phyloP scores from a whole-genome alignment of 352 stramenopile species.

The Phytophthora pisi region DNA sequence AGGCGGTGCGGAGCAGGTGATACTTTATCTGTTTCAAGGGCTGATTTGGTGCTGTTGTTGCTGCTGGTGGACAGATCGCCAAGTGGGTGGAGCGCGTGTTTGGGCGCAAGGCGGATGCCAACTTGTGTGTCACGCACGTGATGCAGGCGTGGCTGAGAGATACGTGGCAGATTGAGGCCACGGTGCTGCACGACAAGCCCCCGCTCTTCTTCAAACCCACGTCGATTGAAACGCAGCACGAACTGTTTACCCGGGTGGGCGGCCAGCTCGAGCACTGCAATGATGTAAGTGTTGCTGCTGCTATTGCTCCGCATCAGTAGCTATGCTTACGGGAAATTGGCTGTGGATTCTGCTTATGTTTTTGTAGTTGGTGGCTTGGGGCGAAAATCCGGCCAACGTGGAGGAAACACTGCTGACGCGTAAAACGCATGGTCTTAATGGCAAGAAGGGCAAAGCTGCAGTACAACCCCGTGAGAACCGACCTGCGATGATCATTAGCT shows the following conservation, averaged over 20 bases:
- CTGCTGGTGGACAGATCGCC: constrained; percentile 55
- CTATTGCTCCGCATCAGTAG: background rate
- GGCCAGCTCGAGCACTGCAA: constrained; percentile 75
- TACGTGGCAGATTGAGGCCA: constrained; percentile 90
- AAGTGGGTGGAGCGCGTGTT: constrained; percentile 89
- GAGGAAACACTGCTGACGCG: constrained; percentile 76
- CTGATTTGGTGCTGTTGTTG: constrained; percentile 10
- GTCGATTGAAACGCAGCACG: constrained; percentile 84
- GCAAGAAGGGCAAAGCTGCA: constrained; percentile 30
- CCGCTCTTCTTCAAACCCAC: constrained; percentile 93
- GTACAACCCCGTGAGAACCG: constrained; percentile 55
- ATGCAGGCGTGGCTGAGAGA: constrained; percentile 95
- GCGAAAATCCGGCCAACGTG: constrained; percentile 20
- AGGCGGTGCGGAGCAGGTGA: background rate
- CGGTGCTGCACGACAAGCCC: constrained; percentile 95
- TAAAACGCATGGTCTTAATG: constrained; percentile 30
- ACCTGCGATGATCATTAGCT: constrained; percentile 89
- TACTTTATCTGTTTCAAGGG: background rate
- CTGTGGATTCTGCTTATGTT: background rate
- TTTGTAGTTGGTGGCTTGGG: constrained; percentile 47
- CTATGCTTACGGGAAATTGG: background rate
- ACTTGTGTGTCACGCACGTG: constrained; percentile 97
- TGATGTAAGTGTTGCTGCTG: constrained; percentile 47
- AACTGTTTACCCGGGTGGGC: constrained; percentile 88
- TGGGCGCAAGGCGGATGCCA: constrained; percentile 90